Base-by-base conservation (phyloP, 1,139 yeast species). In the Yamadazyma jaroonii region DNA sequence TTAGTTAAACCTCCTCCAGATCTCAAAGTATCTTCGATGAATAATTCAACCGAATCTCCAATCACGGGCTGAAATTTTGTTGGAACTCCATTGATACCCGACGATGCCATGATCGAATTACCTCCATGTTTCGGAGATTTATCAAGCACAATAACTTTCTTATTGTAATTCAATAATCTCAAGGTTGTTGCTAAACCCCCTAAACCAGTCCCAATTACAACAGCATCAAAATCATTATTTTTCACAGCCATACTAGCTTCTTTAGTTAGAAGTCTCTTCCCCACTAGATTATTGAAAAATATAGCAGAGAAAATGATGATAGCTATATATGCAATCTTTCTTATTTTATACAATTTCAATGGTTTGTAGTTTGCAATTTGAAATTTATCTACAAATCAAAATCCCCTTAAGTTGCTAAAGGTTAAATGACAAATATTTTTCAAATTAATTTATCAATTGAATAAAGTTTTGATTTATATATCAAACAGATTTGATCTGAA, bases 11-110 rank as follows among this genome's bases (percentile, higher is more conserved):
- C 63, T 36, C 59, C 57, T 2, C 72, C 72, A 2, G 69, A 61
- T 25, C 37, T 45, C 9, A 61, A 33, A 2, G 68, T 62, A 45
- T 66, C 72, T 4, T 48, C 27, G 12, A 44, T 43, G 37, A 65
- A 65, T 2, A 39, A 27, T 2, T 52, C 54, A 4, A 53, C 47
- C 3, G 61, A 47, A 41, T 66, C 72, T 2, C 48, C 47, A 17
- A 29, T 34, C 1, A 43, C 44, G 2, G 46, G 45, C 36, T 65
- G 70, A 41, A 38, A 61, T 25, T 41, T 44, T 0, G 72, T 64
- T 4, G 65, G 66, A 2, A 51, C 66, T 0, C 70, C 72, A 45
- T 65, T 66, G 26, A 66, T 66, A 1, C 72, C 72, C 0, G 70
- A 64, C 4, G 70, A 62, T 1, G 72, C 72, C 42, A 62, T 64